Percentiles rank a stretch among this genome's conserved stretches.
Evolutionary conservation across 805 yeast species (phyloP).

Genomic region (Tetrapisispora iriomotensis): DNA sequence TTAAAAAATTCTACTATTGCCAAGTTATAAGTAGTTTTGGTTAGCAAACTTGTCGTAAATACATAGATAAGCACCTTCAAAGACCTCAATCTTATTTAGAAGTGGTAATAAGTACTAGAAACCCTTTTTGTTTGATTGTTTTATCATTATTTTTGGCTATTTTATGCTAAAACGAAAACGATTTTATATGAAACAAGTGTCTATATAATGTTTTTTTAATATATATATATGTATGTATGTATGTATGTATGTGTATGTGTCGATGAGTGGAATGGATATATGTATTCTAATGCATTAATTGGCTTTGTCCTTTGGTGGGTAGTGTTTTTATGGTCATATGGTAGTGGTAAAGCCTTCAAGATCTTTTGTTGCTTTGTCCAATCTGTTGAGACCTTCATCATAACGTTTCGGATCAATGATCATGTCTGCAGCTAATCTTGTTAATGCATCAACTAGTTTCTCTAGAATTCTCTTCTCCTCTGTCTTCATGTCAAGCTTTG

Average conservation of each 20-base stretch:
- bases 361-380: conserved; percentile 74
- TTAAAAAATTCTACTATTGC: no score
- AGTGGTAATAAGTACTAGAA: no score
- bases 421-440: conserved; percentile 84
- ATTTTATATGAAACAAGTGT: no score
- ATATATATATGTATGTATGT: not conserved
- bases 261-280: not conserved
- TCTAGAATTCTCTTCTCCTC: conserved; percentile 76
- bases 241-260: not conserved
- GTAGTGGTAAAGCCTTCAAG: conserved; percentile 58
- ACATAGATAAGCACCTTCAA: no score
- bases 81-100: no score
- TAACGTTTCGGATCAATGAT: conserved; percentile 73
- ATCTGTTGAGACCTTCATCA: conserved; percentile 67
- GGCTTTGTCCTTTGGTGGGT: not conserved
- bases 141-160: no score
- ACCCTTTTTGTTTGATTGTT: no score
- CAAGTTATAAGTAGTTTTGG: no score
- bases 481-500: conserved; percentile 58
- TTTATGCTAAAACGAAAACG: no score
- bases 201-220: not conserved
- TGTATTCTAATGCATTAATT: not conserved
- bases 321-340: conserved; percentile 5
- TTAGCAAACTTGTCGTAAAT: no score
- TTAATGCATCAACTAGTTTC: conserved; percentile 73